These are phyloP conservation scores for Berberis thunbergii DNA, from an alignment of 164 flowering plant genomes.

Conservation along the genomic window DNA sequence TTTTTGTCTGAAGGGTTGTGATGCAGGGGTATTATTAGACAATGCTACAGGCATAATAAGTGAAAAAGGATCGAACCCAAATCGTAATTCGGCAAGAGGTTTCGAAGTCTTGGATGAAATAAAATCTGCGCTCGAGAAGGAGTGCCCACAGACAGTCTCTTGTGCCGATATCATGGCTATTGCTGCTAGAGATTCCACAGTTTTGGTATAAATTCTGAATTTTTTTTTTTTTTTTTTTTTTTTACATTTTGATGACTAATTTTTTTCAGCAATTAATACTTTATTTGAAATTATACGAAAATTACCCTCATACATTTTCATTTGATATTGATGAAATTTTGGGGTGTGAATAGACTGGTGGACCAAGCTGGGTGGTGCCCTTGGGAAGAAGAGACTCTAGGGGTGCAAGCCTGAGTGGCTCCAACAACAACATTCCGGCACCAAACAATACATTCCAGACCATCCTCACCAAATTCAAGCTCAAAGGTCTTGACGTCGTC, in stretches of 20 bases:
- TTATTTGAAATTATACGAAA: too few species aligned
- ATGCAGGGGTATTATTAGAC: slow-evolving; percentile 74
- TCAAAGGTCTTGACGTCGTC: slow-evolving; percentile 49
- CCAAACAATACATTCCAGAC: slow-evolving; percentile 91
- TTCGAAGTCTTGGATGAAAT: slow-evolving; percentile 81
- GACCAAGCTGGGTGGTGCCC: slow-evolving; percentile 89
- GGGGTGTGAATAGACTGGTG: slow-evolving; percentile 50
- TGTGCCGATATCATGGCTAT: slow-evolving; percentile 86
- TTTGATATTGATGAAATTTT: too few species aligned
- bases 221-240: neutral
- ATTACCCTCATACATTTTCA: too few species aligned
- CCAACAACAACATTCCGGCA: slow-evolving; percentile 89
- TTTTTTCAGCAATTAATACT: too few species aligned
- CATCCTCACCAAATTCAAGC: slow-evolving; percentile 76
- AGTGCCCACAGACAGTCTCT: slow-evolving; percentile 76
- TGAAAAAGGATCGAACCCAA: slow-evolving; percentile 71
- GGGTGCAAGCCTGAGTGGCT: slow-evolving; percentile 83
- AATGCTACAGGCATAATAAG: slow-evolving; percentile 48
- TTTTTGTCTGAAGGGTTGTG: slow-evolving; percentile 73
- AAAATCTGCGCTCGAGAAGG: slow-evolving; percentile 77
- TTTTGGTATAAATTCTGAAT: slow-evolving; percentile 32
- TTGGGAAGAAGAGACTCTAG: slow-evolving; percentile 87
- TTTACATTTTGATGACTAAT: neutral
- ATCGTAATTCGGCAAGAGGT: slow-evolving; percentile 75
- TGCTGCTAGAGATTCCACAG: slow-evolving; percentile 88